phyloP scores from a whole-genome alignment of 23 red algal species.

The Pyropia yezoensis region DNA sequence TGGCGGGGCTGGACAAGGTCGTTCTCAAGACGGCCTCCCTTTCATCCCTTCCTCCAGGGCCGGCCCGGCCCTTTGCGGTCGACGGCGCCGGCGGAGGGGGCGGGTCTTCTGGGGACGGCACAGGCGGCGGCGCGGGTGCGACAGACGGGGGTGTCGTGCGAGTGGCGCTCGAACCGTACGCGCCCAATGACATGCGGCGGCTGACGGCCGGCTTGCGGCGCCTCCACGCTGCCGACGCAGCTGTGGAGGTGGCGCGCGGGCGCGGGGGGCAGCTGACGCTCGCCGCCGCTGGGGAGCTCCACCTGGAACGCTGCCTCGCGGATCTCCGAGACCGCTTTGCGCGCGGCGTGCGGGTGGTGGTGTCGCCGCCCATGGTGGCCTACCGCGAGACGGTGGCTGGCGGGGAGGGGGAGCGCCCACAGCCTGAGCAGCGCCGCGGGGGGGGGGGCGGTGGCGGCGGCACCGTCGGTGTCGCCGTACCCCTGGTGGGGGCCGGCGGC shows the following conservation, averaged over 20 bases:
- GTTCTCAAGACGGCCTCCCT: conserved; percentile 91
- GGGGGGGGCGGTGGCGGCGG: not conserved
- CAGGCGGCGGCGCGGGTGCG: not conserved
- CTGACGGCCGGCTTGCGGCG: conserved; percentile 63
- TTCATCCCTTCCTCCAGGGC: conserved; percentile 64
- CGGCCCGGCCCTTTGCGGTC: conserved; percentile 4
- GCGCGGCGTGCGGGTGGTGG: conserved; percentile 50
- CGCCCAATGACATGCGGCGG: conserved; percentile 32
- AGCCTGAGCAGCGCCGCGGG: not conserved
- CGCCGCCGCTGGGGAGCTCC: conserved; percentile 82
- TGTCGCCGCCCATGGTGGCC: conserved; percentile 79
- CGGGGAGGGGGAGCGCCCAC: conserved; percentile 1
- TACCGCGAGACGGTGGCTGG: conserved; percentile 87
- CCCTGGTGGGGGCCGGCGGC: too few species aligned
- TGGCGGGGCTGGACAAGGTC: conserved; percentile 66
- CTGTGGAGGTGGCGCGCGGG: conserved; percentile 70
- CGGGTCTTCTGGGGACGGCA: too few species aligned
- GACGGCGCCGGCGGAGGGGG: too few species aligned
- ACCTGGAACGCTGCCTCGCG: conserved; percentile 84
- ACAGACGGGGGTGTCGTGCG: conserved; percentile 51
- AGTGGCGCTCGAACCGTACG: conserved; percentile 82
- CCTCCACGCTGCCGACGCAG: conserved; percentile 86
- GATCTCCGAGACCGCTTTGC: conserved; percentile 86
- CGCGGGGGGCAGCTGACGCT: conserved; percentile 77
- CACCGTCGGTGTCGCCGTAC: too few species aligned